Conservation (phyloP, 306 rosid species). For the Sphenostylis stenocarpa region DNA sequence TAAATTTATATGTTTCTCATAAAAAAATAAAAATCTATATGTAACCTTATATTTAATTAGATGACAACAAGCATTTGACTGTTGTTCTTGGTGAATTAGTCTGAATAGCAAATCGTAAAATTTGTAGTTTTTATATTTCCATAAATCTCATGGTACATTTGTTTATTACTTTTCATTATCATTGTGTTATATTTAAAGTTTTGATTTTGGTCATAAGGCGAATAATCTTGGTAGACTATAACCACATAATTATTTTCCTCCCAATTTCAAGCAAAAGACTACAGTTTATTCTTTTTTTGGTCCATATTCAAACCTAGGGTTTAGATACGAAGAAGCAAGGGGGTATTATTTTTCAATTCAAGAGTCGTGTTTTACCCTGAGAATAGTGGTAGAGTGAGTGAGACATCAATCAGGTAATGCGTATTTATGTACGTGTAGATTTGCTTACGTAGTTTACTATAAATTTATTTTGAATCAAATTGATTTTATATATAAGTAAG, state of each 20-base stretch:
- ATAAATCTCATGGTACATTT: too few species aligned
- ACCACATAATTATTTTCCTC: neutral
- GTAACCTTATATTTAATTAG: too few species aligned
- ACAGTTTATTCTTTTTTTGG: neutral
- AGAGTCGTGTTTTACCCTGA: neutral
- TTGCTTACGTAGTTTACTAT: neutral
- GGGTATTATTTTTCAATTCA: neutral
- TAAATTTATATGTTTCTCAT: too few species aligned
- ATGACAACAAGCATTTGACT: too few species aligned
- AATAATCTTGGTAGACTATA: neutral
- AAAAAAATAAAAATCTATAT: too few species aligned
- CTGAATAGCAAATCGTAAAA: too few species aligned
- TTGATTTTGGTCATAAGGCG: slow-evolving; percentile 8
- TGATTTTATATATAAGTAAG: too few species aligned
- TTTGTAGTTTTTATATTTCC: too few species aligned
- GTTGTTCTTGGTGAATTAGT: too few species aligned
- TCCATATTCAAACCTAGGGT: slow-evolving; percentile 14
- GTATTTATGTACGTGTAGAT: neutral
- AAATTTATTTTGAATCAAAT: too few species aligned
- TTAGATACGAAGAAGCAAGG: neutral
- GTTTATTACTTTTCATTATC: too few species aligned
- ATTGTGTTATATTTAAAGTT: neutral
- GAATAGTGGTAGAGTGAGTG: neutral
- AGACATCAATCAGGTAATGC: neutral
- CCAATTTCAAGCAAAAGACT: neutral